phyloP scores from a whole-genome alignment of 2,329 filamentous ascomycete genomes.

The Diaporthe eres region DNA sequence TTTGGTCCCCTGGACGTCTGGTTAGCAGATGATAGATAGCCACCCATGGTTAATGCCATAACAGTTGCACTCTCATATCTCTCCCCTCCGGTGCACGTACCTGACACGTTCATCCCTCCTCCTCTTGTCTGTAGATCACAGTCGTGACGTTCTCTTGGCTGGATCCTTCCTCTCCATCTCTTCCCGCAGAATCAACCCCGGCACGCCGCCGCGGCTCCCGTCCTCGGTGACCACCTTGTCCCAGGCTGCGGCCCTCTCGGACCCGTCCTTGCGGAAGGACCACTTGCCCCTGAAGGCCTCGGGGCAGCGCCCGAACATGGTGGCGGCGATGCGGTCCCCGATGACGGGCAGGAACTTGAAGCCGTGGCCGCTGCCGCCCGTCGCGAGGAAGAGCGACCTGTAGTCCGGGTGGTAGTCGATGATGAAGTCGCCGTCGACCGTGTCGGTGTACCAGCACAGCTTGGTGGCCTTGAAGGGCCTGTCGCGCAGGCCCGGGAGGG shows the following conservation, averaged over 20 bases:
- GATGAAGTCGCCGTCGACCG: conserved; percentile 78
- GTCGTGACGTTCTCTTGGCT: conserved; percentile 10
- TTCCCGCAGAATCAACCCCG: conserved; percentile 61
- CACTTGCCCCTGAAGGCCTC: conserved; percentile 69
- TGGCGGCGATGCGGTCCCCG: conserved; percentile 72
- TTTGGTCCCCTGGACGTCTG: conserved; percentile 3
- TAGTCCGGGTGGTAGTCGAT: conserved; percentile 77
- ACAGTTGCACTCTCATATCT: conserved; percentile 26
- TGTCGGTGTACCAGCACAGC: conserved; percentile 85
- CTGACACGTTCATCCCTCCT: background rate
- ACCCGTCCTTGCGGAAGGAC: conserved; percentile 73
- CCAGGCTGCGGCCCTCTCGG: conserved; percentile 49
- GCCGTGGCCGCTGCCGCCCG: conserved; percentile 74
- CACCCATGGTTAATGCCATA: conserved; percentile 37
- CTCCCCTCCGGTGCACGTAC: background rate
- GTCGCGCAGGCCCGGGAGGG: conserved; percentile 66
- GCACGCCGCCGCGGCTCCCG: conserved; percentile 64
- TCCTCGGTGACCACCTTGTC: conserved; percentile 65
- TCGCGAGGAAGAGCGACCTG: conserved; percentile 71
- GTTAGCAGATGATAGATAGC: conserved; percentile 41
- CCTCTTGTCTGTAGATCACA: conserved; percentile 2
- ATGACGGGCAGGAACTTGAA: conserved; percentile 80
- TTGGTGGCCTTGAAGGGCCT: conserved; percentile 74
- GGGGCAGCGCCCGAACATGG: conserved; percentile 61
- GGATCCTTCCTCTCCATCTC: conserved; percentile 54